These are phyloP conservation scores for Diaporthe longicolla DNA, from an alignment of 2,329 filamentous ascomycete species.

Conservation along the genomic window DNA sequence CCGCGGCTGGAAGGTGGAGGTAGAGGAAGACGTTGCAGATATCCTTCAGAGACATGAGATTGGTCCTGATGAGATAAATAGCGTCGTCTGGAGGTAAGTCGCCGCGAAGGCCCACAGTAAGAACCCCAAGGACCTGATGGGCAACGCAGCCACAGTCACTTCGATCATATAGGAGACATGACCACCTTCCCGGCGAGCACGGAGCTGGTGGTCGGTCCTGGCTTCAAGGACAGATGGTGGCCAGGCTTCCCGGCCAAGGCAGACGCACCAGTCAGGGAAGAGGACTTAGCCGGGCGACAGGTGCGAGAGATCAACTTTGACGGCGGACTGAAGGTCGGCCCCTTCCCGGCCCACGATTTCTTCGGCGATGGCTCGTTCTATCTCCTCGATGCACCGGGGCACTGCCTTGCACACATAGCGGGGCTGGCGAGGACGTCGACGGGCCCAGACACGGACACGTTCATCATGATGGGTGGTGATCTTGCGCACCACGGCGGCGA, in stretches of 20 bases:
- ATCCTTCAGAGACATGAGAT: constrained; percentile 40
- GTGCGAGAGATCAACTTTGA: constrained; percentile 41
- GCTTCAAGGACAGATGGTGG: constrained; percentile 43
- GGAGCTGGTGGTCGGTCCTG: constrained; percentile 46
- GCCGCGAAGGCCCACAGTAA: too few relatives aligned
- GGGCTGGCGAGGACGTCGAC: constrained; percentile 45
- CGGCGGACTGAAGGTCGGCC: constrained; percentile 37
- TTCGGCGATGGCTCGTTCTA: constrained; percentile 47
- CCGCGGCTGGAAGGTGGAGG: constrained; percentile 8
- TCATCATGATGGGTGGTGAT: constrained; percentile 47
- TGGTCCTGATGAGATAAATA: constrained; percentile 33
- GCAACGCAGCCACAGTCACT: constrained; percentile 46
- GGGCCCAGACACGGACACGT: constrained; percentile 39
- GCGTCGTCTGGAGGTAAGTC: constrained; percentile 43
- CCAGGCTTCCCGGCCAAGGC: constrained; percentile 45
- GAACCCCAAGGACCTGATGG: background rate
- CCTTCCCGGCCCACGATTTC: constrained; percentile 45
- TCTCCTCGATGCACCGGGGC: constrained; percentile 46
- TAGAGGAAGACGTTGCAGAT: constrained; percentile 36
- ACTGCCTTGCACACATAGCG: constrained; percentile 44
- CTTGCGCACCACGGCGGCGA: constrained; percentile 45
- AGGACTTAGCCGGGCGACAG: constrained; percentile 30
- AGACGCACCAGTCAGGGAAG: constrained; percentile 37
- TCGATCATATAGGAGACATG: constrained; percentile 46
- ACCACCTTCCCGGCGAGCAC: constrained; percentile 44